Evolutionary conservation across 495 filamentous ascomycete species (phyloP), one percentile per base, ranked within the genome.

Genomic region (Aspergillus saccharolyticus): DNA sequence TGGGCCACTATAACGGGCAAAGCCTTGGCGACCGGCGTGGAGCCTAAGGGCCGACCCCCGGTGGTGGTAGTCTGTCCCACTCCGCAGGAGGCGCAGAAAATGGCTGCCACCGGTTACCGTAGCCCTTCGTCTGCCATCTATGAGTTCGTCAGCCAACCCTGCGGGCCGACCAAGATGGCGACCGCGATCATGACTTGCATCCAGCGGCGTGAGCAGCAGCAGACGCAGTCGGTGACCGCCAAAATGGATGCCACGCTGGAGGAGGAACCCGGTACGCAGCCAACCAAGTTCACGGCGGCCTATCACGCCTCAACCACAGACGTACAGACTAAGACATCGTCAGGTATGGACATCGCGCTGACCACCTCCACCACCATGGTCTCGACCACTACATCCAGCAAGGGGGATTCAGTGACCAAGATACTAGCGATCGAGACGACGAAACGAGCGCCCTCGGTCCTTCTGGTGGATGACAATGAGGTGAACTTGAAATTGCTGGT

Each of bases 101-200:
- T 69, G 51, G 66, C 63, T 28, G 55, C 62, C 9, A 25, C 44
- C 0, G 20, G 61, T 1, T 59, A 52, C 16, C 60, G 56, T 17
- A 54, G 49, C 0, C 25, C 28, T 0, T 39, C 63, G 10, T 16
- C 46, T 5, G 16, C 53, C 0, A 18, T 58, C 5, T 59, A 62
- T 19, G 66, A 71, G 25, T 68, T 71, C 42, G 60, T 71, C 30
- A 68, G 65, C 53, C 69, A 71, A 30, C 69, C 69, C 0, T 71
- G 66, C 57, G 69, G 69, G 2, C 69, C 69, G 0, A 56, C 56
- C 7, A 71, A 69, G 22, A 18, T 66, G 10, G 64, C 63, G n/a
- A 59, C 59, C 0, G 62, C 66, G 4, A 24, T 71, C 21, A 33
- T 57, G 20, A 53, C 62, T 4, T 71, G 66, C 42, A 49, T 67